These are phyloP conservation scores for maize (Zea mays) DNA, from an alignment of 176 grass and related monocot genomes.

Conservation along the genomic window Zm-B73-REFERENCE-NAM-5.0 NC_050096.1:36861001-36861500, in stretches of 20 bases:
- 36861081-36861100: slow-evolving; percentile 52
- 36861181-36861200: slow-evolving; percentile 67
- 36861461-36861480: slow-evolving; percentile 46
- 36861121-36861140: slow-evolving; percentile 83
- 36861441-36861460: slow-evolving; percentile 29
- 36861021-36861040: slow-evolving; percentile 25
- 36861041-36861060: slow-evolving; percentile 38
- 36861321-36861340: background rate
- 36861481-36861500: background rate
- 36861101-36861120: slow-evolving; percentile 62
- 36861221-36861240: slow-evolving; percentile 34
- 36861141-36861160: slow-evolving; percentile 70
- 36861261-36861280: no score
- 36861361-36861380: slow-evolving; percentile 23
- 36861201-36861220: slow-evolving; percentile 38
- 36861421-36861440: slow-evolving; percentile 38
- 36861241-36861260: no score
- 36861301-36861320: no score
- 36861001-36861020: slow-evolving; percentile 27
- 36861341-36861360: slow-evolving; percentile 48
- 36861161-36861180: slow-evolving; percentile 63
- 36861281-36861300: no score
- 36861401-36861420: slow-evolving; percentile 49
- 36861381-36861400: slow-evolving; percentile 41
- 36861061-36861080: slow-evolving; percentile 25